Percentiles rank a stretch among this genome's conserved stretches.
Evolutionary conservation across 192 early-diverging fungal genomes (phyloP).

Genomic region (Borealophlyctis nickersoniae): DNA sequence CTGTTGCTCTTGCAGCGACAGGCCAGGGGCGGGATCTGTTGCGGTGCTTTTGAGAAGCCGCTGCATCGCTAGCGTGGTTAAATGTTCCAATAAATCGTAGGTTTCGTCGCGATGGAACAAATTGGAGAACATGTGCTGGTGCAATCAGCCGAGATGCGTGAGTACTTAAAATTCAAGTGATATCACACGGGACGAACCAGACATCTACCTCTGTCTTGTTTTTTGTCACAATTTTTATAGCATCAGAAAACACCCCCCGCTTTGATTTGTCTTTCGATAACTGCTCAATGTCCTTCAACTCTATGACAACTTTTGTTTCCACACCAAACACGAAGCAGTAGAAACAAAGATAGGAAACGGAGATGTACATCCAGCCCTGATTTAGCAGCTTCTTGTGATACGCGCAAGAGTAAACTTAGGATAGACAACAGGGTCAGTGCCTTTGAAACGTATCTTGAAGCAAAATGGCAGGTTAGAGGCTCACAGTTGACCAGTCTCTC

Average conservation of each 20-base stretch:
- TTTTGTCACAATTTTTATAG: constrained; percentile 80
- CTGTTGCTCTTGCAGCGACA: constrained; percentile 35
- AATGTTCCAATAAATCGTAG: constrained; percentile 88
- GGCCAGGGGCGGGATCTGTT: constrained; percentile 60
- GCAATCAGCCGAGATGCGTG: neutral
- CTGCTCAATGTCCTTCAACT: constrained; percentile 89
- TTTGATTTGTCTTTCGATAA: constrained; percentile 85
- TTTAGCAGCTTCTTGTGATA: constrained; percentile 76
- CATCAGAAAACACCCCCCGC: constrained; percentile 84
- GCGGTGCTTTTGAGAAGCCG: constrained; percentile 79
- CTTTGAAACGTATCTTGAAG: no score
- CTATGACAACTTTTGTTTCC: constrained; percentile 88
- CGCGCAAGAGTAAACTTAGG: constrained; percentile 82
- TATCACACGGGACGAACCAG: neutral
- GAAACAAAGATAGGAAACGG: constrained; percentile 89
- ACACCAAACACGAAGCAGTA: constrained; percentile 91
- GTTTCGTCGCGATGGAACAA: constrained; percentile 96
- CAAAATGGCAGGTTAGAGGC: no score
- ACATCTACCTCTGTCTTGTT: constrained; percentile 68
- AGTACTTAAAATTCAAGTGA: neutral
- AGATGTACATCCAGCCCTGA: constrained; percentile 98
- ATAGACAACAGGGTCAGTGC: no score
- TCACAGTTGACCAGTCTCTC: constrained; percentile 90
- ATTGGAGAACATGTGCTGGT: constrained; percentile 84
- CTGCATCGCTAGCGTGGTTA: constrained; percentile 85